phyloP scores from a whole-genome alignment of 1,284 basidiomycete species.

The Somion occarium region DNA sequence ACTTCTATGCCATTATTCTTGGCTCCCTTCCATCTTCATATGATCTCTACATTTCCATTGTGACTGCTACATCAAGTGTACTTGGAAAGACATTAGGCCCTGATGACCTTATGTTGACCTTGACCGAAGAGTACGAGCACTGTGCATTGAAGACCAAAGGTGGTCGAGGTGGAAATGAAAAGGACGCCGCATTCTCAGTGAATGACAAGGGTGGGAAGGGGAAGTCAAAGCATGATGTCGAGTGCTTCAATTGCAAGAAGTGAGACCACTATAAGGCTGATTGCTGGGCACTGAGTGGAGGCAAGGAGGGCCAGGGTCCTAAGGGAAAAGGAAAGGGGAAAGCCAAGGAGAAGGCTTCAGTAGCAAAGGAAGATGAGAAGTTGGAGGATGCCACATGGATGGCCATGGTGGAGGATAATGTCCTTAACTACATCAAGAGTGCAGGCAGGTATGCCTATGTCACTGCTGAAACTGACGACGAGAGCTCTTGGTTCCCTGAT shows the following conservation, averaged over 20 bases:
- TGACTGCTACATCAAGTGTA: slow-evolving; percentile 5
- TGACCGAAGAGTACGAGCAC: slow-evolving; percentile 16
- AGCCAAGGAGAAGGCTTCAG: slow-evolving; percentile 4
- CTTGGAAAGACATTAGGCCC: slow-evolving; percentile 8
- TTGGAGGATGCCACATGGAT: slow-evolving; percentile 8
- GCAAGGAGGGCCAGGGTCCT: slow-evolving; percentile 22
- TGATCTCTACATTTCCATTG: slow-evolving; percentile 9
- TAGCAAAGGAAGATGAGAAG: slow-evolving; percentile 5
- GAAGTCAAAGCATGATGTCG: slow-evolving; percentile 7
- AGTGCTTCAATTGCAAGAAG: slow-evolving; percentile 23
- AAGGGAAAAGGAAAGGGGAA: slow-evolving; percentile 12
- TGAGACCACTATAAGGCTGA: slow-evolving; percentile 20
- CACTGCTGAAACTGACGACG: background rate
- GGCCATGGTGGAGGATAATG: slow-evolving; percentile 6
- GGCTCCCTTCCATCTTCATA: slow-evolving; percentile 17
- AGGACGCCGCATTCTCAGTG: slow-evolving; percentile 8
- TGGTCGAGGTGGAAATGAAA: background rate
- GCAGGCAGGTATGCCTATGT: too few relatives aligned
- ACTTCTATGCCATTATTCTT: slow-evolving; percentile 15
- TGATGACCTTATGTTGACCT: slow-evolving; percentile 12
- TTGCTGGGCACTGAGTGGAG: slow-evolving; percentile 26
- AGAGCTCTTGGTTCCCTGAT: slow-evolving; percentile 2
- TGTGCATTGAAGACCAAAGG: slow-evolving; percentile 6
- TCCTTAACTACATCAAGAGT: too few relatives aligned
- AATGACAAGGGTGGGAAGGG: slow-evolving; percentile 6